phyloP scores from a whole-genome alignment of 495 filamentous ascomycete species.

The Penicillium tannophilum region DNA sequence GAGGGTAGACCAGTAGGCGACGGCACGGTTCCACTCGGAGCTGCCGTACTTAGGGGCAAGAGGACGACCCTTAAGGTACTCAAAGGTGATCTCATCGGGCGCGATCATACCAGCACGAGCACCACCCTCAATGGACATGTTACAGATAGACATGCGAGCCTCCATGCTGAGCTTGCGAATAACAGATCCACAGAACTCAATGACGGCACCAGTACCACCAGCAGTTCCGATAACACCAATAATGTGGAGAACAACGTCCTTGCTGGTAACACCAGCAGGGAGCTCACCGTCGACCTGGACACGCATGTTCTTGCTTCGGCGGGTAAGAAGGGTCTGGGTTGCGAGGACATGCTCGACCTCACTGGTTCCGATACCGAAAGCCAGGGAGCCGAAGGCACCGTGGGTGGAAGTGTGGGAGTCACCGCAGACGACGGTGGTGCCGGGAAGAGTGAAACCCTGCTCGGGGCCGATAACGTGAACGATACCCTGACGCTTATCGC shows the following conservation, averaged over 20 bases:
- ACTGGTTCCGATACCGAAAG: constrained; percentile 96
- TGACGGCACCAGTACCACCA: constrained; percentile 90
- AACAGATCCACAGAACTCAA: constrained; percentile 94
- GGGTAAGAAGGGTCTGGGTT: constrained; percentile 92
- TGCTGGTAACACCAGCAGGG: constrained; percentile 89
- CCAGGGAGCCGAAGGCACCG: constrained; percentile 92
- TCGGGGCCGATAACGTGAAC: constrained; percentile 99
- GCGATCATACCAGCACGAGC: constrained; percentile 96
- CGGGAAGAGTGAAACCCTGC: constrained; percentile 97
- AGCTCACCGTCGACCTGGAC: constrained; percentile 92
- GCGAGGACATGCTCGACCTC: constrained; percentile 99
- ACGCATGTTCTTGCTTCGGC: constrained; percentile 97
- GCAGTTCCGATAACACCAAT: constrained; percentile 96
- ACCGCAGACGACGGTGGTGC: constrained; percentile 95
- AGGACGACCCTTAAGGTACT: constrained; percentile 89
- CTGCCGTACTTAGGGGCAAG: constrained; percentile 82
- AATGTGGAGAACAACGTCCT: constrained; percentile 92
- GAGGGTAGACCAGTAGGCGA: constrained; percentile 85
- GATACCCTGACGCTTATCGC: constrained; percentile 95
- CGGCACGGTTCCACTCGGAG: constrained; percentile 86
- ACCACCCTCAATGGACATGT: constrained; percentile 99
- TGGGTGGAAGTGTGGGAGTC: constrained; percentile 98
- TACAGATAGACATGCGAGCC: constrained; percentile 98
- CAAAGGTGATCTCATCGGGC: constrained; percentile 89
- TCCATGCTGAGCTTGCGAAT: constrained; percentile 92